A percentile compares a stretch with the other conserved stretches of the same genome.
Evolutionary conservation across 2,329 filamentous ascomycete species (phyloP).

Genomic region (Neophaeococcomyces mojaviensis): DNA sequence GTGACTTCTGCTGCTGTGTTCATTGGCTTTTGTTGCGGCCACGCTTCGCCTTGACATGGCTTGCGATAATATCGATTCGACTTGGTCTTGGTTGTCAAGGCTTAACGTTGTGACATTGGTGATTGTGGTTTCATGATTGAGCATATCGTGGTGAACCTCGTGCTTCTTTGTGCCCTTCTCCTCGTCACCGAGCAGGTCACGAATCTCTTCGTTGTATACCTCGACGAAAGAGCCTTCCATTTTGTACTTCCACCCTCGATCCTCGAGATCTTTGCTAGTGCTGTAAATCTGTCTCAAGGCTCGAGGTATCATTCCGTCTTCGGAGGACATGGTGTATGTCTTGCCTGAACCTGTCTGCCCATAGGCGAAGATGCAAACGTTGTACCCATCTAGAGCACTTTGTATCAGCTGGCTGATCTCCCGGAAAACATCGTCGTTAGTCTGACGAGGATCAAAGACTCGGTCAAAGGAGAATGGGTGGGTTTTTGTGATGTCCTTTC

Average conservation of each 20-base stretch:
- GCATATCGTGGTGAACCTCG: conserved; percentile 79
- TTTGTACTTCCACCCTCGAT: conserved; percentile 88
- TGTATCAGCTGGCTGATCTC: conserved; percentile 97
- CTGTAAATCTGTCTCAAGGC: conserved; percentile 91
- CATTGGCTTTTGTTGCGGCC: conserved; percentile 95
- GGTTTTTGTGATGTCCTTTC: conserved; percentile 66
- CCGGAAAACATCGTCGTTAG: conserved; percentile 83
- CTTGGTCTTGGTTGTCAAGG: conserved; percentile 70
- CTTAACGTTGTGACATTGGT: conserved; percentile 69
- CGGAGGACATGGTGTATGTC: conserved; percentile 88
- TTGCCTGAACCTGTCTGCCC: conserved; percentile 96
- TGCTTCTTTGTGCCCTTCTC: conserved; percentile 80
- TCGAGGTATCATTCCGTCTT: conserved; percentile 88
- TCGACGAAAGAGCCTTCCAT: conserved; percentile 96
- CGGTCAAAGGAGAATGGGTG: conserved; percentile 88
- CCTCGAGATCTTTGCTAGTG: conserved; percentile 71
- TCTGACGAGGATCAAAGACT: conserved; percentile 70
- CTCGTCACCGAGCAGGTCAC: conserved; percentile 72
- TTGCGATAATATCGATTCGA: conserved; percentile 69
- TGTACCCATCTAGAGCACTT: conserved; percentile 92
- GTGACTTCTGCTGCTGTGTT: conserved; percentile 87
- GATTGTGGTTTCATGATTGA: conserved; percentile 72
- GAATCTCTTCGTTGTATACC: conserved; percentile 95
- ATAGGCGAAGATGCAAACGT: conserved; percentile 98
- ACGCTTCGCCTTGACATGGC: conserved; percentile 84